These are phyloP conservation scores for Penicillium oxalicum DNA, from an alignment of 2,329 filamentous ascomycete species.

Conservation along the genomic window DNA sequence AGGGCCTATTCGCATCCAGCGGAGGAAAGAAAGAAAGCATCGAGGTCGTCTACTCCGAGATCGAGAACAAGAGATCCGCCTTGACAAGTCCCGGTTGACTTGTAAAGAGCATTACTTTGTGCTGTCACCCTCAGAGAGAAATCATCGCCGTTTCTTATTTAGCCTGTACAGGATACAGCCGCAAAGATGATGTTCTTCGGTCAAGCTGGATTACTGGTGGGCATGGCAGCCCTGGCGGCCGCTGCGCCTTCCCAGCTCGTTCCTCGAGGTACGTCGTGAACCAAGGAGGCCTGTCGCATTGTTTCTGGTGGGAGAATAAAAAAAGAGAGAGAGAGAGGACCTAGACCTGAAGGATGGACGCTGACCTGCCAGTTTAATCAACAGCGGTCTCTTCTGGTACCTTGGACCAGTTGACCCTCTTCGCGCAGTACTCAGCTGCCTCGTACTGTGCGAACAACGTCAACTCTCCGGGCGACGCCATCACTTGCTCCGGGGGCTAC, in stretches of 20 bases:
- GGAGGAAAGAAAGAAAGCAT: neutral
- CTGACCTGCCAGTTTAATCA: neutral
- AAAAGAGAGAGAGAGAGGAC: neutral
- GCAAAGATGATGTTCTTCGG: constrained; percentile 5
- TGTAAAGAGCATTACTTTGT: neutral
- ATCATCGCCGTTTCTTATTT: neutral
- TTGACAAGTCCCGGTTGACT: constrained; percentile 1
- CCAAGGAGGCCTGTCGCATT: no score
- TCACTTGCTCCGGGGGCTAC: constrained; percentile 43
- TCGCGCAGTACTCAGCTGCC: constrained; percentile 49
- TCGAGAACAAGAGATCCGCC: neutral
- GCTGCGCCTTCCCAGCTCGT: constrained; percentile 19
- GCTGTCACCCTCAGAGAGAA: neutral
- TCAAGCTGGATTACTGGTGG: constrained; percentile 9
- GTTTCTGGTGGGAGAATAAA: no score
- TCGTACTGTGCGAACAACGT: constrained; percentile 49
- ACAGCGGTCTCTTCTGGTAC: constrained; percentile 37
- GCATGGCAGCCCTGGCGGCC: constrained; percentile 10
- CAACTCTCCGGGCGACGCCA: constrained; percentile 37
- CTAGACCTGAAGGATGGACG: neutral
- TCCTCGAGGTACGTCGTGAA: constrained; percentile 18
- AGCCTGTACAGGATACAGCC: neutral
- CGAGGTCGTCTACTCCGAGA: no score
- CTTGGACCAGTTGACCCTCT: constrained; percentile 41
- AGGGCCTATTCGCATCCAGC: neutral